Base-by-base conservation (phyloP, 495 filamentous ascomycete species). In the Xylaria bambusicola region DNA sequence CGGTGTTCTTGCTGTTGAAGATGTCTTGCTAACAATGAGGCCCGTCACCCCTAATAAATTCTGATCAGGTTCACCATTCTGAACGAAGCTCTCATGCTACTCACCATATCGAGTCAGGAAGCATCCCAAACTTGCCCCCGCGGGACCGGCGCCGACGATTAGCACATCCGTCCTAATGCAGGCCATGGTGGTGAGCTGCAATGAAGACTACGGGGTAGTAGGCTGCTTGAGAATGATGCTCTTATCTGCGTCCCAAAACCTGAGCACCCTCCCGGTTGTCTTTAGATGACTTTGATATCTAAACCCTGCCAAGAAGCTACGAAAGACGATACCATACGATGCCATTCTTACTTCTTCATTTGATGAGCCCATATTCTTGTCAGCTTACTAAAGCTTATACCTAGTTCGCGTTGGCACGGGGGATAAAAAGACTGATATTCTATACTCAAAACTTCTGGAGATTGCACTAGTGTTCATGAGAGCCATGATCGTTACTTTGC, bases 131-230 rank as follows among this genome's bases (percentile, higher is more conserved):
- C 73, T 66, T n/a, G 78, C 80, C 6, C 82, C 82, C 12, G 82
- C 81, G 21, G 82, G 82, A 0, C 82, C 82, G 49, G 82, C 71
- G 21, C 82, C 82, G 20, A 82, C 65, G 12, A 84, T 80, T 10
- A 84, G 67, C 47, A 76, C 27, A 15, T 60, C 57, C 62, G 56
- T 75, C 66, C 53, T 48, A 9, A 60, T 56, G 27, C 27, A 47
- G 21, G 53, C 12, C 53, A 56, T 56, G 41, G 12, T 36, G 10
- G 20, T 36, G 18, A n/a, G 24, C 17, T 44, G 40, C 20, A 54
- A 8, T 35, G 6, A 20, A 6, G 7, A 1, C 3, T n/a, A 45
- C 35, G 29, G 27, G 1, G 3, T 23, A n/a, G 6, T 35, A 17
- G 13, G 13, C 9, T 21, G 2, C 12, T 15, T 52, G 6, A 15